A percentile compares a stretch with the other conserved stretches of the same genome.
These are phyloP conservation scores for Elsinoe arachidis DNA, from an alignment of 2,329 filamentous ascomycete species.

Conservation along the genomic window DNA sequence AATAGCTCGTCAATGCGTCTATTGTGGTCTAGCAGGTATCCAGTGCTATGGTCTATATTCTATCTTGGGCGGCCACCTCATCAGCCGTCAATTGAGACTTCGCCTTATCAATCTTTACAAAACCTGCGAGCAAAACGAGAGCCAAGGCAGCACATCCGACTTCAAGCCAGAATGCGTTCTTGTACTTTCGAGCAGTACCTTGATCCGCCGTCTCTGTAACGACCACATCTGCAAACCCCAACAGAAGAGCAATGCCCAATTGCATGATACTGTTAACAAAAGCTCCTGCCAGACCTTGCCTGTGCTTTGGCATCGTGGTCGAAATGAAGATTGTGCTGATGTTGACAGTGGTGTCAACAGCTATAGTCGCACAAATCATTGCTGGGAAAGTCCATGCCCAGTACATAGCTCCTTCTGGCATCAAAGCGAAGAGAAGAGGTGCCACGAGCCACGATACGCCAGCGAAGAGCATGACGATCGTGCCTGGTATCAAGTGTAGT, in stretches of 20 bases:
- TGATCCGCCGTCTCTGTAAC: constrained; percentile 4
- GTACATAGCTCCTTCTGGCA: constrained; percentile 25
- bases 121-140: constrained; percentile 9
- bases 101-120: constrained; percentile 35
- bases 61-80: constrained; percentile 37
- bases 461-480: constrained; percentile 24
- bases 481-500: constrained; percentile 25
- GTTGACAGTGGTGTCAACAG: constrained; percentile 31
- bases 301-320: constrained; percentile 24
- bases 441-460: constrained; percentile 29
- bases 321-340: constrained; percentile 27
- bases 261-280: constrained; percentile 30
- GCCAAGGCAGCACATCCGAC: constrained; percentile 15
- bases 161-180: constrained; percentile 15
- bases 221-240: constrained; percentile 24
- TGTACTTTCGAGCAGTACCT: constrained; percentile 1
- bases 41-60: background rate
- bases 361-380: constrained; percentile 29
- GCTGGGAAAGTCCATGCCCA: constrained; percentile 30
- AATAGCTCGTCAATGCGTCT: background rate
- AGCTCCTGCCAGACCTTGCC: constrained; percentile 29
- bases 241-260: constrained; percentile 29
- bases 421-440: constrained; percentile 28
- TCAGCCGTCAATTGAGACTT: constrained; percentile 51
- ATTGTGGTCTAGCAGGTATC: background rate